Evolutionary conservation across 495 filamentous ascomycete species (phyloP).

Genomic region (Penicillium atrosanguineum): DNA sequence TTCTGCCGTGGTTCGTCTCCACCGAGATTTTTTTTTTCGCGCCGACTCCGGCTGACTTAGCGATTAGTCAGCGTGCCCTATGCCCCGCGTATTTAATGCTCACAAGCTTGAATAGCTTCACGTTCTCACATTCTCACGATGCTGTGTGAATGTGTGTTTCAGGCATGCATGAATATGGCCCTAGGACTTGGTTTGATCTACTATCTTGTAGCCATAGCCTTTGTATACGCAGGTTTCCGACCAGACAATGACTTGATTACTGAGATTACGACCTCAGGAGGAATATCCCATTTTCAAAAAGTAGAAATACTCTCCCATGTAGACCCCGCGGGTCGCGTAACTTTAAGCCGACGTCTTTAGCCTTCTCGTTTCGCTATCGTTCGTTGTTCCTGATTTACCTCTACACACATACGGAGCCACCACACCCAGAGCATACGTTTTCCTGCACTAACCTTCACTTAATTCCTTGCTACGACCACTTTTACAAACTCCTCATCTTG

Average conservation of each 20-base stretch:
- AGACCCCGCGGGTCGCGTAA: not conserved
- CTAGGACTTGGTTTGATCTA: not conserved
- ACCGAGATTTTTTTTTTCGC: constrained; percentile 19
- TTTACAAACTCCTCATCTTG: not conserved
- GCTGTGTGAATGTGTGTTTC: not conserved
- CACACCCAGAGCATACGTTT: not conserved
- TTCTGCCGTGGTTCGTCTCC: constrained; percentile 18
- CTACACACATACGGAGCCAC: too few relatives aligned
- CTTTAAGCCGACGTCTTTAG: not conserved
- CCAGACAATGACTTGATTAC: not conserved
- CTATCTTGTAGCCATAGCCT: not conserved
- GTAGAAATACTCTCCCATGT: not conserved
- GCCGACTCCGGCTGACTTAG: constrained; percentile 14
- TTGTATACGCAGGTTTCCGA: not conserved
- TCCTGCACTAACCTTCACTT: not conserved
- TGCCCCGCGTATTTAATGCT: not conserved
- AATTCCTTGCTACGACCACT: not conserved
- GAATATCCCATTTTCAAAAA: not conserved
- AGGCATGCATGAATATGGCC: not conserved
- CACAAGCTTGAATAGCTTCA: not conserved
- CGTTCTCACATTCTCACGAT: not conserved
- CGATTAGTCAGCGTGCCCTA: not conserved
- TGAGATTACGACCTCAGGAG: not conserved
- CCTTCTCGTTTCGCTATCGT: not conserved
- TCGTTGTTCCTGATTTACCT: not conserved